phyloP scores from a whole-genome alignment of 2,329 filamentous ascomycete genomes.

The Diaporthe vexans region DNA sequence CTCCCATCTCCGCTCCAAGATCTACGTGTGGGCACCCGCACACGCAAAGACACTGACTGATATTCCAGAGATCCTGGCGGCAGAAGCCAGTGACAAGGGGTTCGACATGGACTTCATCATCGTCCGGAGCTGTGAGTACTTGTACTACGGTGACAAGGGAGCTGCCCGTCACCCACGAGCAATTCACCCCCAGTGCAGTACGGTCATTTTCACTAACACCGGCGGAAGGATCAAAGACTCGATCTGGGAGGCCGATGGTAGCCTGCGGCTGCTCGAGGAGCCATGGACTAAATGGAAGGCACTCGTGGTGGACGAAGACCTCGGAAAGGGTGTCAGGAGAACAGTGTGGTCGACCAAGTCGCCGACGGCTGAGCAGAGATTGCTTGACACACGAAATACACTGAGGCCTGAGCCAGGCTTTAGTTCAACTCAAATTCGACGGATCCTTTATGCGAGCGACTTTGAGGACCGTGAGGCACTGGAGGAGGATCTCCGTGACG shows the following conservation, averaged over 20 bases:
- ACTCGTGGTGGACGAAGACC: neutral
- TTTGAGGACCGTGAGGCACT: neutral
- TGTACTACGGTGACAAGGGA: neutral
- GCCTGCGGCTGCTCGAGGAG: neutral
- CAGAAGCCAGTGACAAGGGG: neutral
- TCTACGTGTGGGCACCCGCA: neutral
- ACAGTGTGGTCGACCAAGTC: constrained; percentile 10
- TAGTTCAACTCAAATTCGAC: constrained; percentile 4
- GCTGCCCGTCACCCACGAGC: neutral
- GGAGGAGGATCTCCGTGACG: neutral
- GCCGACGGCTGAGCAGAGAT: neutral
- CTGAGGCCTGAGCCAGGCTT: neutral
- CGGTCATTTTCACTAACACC: neutral
- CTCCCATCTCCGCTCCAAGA: constrained; percentile 4
- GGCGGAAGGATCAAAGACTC: neutral
- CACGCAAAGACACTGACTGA: neutral
- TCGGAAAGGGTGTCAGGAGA: neutral
- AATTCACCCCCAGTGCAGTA: constrained; percentile 10
- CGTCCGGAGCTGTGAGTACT: neutral
- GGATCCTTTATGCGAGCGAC: neutral
- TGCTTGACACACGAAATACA: neutral
- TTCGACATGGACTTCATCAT: neutral
- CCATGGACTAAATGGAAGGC: neutral
- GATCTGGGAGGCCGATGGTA: neutral
- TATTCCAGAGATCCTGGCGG: neutral